These are phyloP conservation scores for Beauveria scarabaeidicola DNA, from an alignment of 2,329 filamentous ascomycete genomes.

Conservation along the genomic window DNA sequence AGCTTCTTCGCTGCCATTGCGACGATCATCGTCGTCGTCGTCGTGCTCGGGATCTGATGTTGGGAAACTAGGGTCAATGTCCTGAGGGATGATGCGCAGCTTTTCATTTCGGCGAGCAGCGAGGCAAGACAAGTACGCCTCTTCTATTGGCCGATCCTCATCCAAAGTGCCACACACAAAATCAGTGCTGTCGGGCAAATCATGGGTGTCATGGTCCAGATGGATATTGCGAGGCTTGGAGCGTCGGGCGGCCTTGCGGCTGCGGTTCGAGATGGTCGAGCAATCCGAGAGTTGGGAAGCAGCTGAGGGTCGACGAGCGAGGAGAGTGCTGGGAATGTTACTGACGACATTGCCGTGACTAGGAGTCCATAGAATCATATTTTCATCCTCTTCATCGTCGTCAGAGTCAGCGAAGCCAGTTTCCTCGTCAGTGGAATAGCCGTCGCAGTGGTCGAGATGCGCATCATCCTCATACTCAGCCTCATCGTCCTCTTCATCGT, in stretches of 20 bases:
- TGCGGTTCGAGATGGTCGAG: constrained; percentile 41
- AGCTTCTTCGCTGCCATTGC: constrained; percentile 58
- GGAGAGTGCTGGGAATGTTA: constrained; percentile 26
- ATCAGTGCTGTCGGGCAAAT: constrained; percentile 93
- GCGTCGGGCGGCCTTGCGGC: constrained; percentile 24
- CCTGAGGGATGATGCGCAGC: constrained; percentile 79
- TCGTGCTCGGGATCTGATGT: constrained; percentile 87
- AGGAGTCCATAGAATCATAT: constrained; percentile 47
- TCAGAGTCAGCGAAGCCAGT: constrained; percentile 61
- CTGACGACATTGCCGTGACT: constrained; percentile 31
- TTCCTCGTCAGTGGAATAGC: constrained; percentile 67
- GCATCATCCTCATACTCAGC: constrained; percentile 45
- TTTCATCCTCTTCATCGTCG: constrained; percentile 59
- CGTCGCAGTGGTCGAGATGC: constrained; percentile 47
- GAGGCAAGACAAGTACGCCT: constrained; percentile 79
- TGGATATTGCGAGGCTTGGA: constrained; percentile 22
- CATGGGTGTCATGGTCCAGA: constrained; percentile 51
- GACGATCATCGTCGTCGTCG: constrained; percentile 58
- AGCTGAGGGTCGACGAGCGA: constrained; percentile 29
- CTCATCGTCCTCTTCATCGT: constrained; percentile 43
- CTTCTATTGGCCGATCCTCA: constrained; percentile 89
- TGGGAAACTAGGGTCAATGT: constrained; percentile 95
- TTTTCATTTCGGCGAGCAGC: constrained; percentile 75
- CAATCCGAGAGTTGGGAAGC: constrained; percentile 50
- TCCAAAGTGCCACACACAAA: constrained; percentile 98